Conservation (phyloP, 2,329 filamentous ascomycete genomes). For the Xylariaceae sp. region DNA sequence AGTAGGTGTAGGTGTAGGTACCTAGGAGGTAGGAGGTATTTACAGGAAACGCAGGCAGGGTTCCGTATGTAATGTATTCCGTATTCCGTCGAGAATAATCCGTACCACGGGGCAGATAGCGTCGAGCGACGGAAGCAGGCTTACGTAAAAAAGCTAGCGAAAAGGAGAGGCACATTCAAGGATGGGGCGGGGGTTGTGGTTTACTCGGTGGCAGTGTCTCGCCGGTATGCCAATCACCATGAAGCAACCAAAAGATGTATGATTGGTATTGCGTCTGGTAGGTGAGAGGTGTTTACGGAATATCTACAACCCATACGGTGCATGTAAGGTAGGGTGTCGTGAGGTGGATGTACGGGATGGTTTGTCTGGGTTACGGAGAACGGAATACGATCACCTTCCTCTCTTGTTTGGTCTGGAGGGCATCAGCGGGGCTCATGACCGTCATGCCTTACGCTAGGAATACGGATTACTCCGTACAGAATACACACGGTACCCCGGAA, state of each 20-base stretch:
- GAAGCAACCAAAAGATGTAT: not conserved
- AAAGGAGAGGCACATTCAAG: not conserved
- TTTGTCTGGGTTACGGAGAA: too few relatives aligned
- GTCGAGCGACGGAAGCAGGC: not conserved
- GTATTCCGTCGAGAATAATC: not conserved
- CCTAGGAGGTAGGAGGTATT: too few relatives aligned
- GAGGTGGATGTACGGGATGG: not conserved
- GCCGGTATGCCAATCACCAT: not conserved
- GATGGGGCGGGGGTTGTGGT: not conserved
- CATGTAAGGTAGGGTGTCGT: too few relatives aligned
- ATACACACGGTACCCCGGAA: too few relatives aligned
- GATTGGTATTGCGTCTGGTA: not conserved
- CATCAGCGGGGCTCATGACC: too few relatives aligned
- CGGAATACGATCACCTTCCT: too few relatives aligned
- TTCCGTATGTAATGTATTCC: not conserved
- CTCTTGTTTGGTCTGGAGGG: too few relatives aligned
- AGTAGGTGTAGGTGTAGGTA: too few relatives aligned
- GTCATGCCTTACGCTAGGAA: too few relatives aligned
- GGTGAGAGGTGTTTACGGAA: not conserved
- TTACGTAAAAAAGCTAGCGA: not conserved
- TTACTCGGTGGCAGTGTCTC: too few relatives aligned
- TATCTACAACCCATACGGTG: too few relatives aligned
- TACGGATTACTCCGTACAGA: too few relatives aligned
- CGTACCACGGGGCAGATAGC: not conserved
- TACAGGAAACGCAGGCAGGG: not conserved